Evolutionary conservation across 495 filamentous ascomycete species (phyloP).

Genomic region (Penicillium samsonianum): DNA sequence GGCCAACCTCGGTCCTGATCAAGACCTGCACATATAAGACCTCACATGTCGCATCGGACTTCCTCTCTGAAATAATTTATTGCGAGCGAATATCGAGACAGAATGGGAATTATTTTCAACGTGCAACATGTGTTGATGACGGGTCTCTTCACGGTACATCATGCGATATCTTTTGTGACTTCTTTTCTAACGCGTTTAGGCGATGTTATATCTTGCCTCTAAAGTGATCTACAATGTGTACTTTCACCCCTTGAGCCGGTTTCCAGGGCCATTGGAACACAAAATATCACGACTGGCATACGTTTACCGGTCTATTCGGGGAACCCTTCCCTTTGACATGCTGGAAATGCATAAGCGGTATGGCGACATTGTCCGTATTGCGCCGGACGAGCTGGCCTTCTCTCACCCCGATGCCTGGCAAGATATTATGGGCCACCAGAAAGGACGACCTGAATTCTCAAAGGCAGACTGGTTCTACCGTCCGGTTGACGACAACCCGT

Average conservation of each 20-base stretch:
- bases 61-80: neutral
- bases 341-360: constrained; percentile 50
- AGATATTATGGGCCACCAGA: constrained; percentile 54
- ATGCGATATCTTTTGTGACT: neutral
- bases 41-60: neutral
- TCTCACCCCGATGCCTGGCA: constrained; percentile 52
- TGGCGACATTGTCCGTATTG: constrained; percentile 55
- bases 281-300: constrained; percentile 1
- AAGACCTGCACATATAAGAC: neutral
- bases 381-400: constrained; percentile 55
- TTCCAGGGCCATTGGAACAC: constrained; percentile 41
- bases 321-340: constrained; percentile 39
- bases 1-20: neutral
- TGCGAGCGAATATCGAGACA: neutral
- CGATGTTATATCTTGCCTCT: constrained; percentile 2
- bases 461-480: constrained; percentile 26
- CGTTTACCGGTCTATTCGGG: neutral
- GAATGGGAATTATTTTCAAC: neutral
- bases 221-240: constrained; percentile 43
- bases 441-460: constrained; percentile 17
- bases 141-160: neutral
- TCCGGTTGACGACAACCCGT: constrained; percentile 10
- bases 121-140: neutral
- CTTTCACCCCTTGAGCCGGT: constrained; percentile 46
- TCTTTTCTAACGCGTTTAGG: neutral